Percentiles rank a stretch among this genome's conserved stretches.
phyloP scores from a whole-genome alignment of 108 stramenopile genomes.

The Epipyxis sp. region DNA sequence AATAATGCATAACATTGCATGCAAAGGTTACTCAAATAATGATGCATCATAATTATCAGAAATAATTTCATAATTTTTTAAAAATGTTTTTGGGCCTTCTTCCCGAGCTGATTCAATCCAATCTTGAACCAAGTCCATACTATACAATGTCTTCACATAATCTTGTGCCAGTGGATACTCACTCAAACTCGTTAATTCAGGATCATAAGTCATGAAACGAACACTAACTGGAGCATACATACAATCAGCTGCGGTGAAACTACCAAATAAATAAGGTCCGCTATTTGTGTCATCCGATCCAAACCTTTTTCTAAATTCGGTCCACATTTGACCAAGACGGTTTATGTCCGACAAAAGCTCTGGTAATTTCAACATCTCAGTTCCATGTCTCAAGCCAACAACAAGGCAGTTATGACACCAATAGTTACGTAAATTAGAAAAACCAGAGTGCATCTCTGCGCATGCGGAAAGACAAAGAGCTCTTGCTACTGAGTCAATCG shows the following conservation, averaged over 20 bases:
- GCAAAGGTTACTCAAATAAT: too few relatives aligned
- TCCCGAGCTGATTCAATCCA: not conserved
- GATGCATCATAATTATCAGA: not conserved
- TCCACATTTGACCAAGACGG: conserved; percentile 1
- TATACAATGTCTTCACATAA: not conserved
- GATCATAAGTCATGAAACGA: not conserved
- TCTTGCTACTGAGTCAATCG: not conserved
- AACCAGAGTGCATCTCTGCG: not conserved
- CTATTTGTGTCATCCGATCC: not conserved
- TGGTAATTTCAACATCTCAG: not conserved
- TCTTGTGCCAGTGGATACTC: not conserved
- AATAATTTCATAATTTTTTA: not conserved
- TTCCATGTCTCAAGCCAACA: not conserved
- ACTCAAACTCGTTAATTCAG: not conserved
- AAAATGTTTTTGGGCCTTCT: not conserved
- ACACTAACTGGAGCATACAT: not conserved
- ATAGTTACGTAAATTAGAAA: not conserved
- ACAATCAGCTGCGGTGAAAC: not conserved
- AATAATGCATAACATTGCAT: too few relatives aligned
- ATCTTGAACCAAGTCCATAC: not conserved
- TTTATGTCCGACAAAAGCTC: not conserved
- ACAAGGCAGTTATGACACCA: not conserved
- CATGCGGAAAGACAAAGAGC: not conserved
- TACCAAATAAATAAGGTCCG: not conserved
- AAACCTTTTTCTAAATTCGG: not conserved